Percentiles rank a stretch among this genome's conserved stretches.
These are phyloP conservation scores for Stylonectria norvegica DNA, from an alignment of 2,329 filamentous ascomycete species.

Conservation along the genomic window DNA sequence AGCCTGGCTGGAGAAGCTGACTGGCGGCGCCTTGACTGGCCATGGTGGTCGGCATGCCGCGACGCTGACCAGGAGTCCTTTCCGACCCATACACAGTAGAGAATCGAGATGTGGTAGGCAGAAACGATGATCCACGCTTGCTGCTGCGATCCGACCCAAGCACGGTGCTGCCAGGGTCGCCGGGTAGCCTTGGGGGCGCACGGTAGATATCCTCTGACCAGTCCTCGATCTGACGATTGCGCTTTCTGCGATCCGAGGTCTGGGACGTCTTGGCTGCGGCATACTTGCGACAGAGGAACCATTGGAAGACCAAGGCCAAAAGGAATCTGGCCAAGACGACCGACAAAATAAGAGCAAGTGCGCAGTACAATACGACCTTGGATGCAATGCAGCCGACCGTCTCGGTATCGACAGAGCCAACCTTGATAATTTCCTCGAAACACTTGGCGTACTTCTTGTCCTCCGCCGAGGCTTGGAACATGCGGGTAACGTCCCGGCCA, in stretches of 20 bases:
- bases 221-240: constrained; percentile 91
- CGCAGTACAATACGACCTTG: constrained; percentile 93
- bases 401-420: constrained; percentile 92
- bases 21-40: constrained; percentile 78
- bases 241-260: constrained; percentile 74
- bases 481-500: constrained; percentile 84
- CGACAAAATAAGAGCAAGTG: constrained; percentile 83
- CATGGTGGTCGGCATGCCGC: constrained; percentile 87
- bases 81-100: constrained; percentile 84
- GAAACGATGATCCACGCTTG: constrained; percentile 84
- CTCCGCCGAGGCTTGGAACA: constrained; percentile 71
- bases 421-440: constrained; percentile 89
- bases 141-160: constrained; percentile 64
- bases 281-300: constrained; percentile 88
- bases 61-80: constrained; percentile 46
- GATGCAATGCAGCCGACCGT: constrained; percentile 97
- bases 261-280: constrained; percentile 83
- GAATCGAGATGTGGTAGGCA: constrained; percentile 92
- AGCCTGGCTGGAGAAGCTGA: constrained; percentile 65
- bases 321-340: constrained; percentile 83
- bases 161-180: constrained; percentile 65
- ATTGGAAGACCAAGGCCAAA: constrained; percentile 90
- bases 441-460: constrained; percentile 85
- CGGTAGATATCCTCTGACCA: constrained; percentile 98
- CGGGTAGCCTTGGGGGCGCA: constrained; percentile 76